Base-by-base conservation (phyloP, 768 basidiomycete genomes). In the Leccinum disarticulatum region DNA sequence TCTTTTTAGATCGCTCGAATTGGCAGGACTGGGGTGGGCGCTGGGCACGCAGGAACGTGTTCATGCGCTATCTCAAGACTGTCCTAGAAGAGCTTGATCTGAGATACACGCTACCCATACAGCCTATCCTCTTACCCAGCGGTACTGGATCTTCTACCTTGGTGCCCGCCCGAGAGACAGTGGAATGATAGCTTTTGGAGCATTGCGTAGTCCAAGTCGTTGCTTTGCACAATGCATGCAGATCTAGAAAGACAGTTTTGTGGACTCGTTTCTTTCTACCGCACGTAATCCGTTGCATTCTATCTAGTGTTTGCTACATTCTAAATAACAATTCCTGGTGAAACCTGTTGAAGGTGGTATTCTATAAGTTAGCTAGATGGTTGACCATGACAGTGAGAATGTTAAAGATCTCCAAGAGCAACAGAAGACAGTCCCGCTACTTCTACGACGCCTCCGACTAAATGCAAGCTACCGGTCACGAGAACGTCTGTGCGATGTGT, bases 361-460 rank as follows among this genome's bases (percentile, higher is more conserved):
- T 64, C 59, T 63, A 58, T 25, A 48, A 55, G 58, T 60, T 59
- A 65, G 38, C 36, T 60, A 57, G 35, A 49, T 28, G 48, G 27
- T 60, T 57, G 52, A 4, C 43, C 3, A 22, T 15, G 25, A 13
- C 30, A 47, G 14, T 17, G 17, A 52, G 15, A 11, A 35, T 3
- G 11, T 43, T 56, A 70, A 33, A 71, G 60, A 61, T 70, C 68
- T 71, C 75, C 87, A 55, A 93, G 74, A 35, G 87, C 87, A 57
- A 81, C 76, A 33, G 86, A 81, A n/a, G 88, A 83, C 43, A 98
- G 72, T 22, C 86, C 88, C 17, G 94, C 91, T 14, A 92, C 94
- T 70, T 98, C 96, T 56, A 98, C 89, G 13, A 95, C 79, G 2
- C 97, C 97, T 19, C 97, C 97, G 7, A 98, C 87, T 15, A 99